Percentiles rank a stretch among this genome's conserved stretches.
Conservation (phyloP, 805 yeast genomes). For the Sugiyamaella marilandica region DNA sequence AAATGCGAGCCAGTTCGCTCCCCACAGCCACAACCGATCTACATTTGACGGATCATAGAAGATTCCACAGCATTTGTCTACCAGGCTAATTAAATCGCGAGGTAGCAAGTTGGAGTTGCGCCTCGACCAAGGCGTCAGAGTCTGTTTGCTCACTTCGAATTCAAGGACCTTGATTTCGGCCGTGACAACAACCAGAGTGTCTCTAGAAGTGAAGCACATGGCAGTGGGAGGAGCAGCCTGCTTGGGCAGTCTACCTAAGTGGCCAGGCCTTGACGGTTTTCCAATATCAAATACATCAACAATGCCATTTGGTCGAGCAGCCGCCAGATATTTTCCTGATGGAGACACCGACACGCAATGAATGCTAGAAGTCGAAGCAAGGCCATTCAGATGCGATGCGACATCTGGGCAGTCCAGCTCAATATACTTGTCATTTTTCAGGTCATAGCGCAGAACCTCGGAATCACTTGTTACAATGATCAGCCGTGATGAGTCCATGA, state of each 20-base stretch:
- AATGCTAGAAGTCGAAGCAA: neutral
- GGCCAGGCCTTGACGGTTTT: conserved; percentile 15
- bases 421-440: conserved; percentile 8
- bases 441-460: conserved; percentile 24
- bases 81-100: conserved; percentile 47
- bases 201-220: conserved; percentile 47
- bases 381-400: neutral
- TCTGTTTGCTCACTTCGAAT: conserved; percentile 41
- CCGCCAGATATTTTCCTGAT: conserved; percentile 44
- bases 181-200: conserved; percentile 59
- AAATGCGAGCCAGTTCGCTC: conserved; percentile 73
- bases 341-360: conserved; percentile 33
- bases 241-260: conserved; percentile 46
- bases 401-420: conserved; percentile 15
- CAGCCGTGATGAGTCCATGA: conserved; percentile 18
- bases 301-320: conserved; percentile 61
- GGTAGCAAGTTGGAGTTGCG: conserved; percentile 74
- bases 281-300: conserved; percentile 46
- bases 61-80: conserved; percentile 70
- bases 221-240: conserved; percentile 58
- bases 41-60: conserved; percentile 44
- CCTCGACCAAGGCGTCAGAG: conserved; percentile 70
- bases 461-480: conserved; percentile 26
- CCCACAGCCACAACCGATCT: conserved; percentile 75
- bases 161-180: conserved; percentile 74